phyloP scores from a whole-genome alignment of 2,329 filamentous ascomycete species.

The Periconia macrospinosa region DNA sequence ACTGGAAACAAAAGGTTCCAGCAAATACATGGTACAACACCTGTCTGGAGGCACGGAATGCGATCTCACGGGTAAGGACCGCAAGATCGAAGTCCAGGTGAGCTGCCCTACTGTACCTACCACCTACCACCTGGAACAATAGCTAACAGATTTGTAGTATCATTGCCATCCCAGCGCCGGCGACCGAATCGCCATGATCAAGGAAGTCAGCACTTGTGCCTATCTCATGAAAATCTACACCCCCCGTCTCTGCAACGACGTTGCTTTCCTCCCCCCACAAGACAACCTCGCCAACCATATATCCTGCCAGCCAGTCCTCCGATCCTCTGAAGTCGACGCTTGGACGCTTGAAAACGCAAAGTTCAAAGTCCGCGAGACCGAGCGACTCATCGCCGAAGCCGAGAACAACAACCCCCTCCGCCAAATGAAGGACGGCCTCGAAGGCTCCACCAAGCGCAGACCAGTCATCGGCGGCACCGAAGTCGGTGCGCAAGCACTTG shows the following conservation, averaged over 20 bases:
- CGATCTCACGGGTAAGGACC: constrained; percentile 78
- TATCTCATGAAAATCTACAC: constrained; percentile 95
- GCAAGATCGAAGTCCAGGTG: constrained; percentile 80
- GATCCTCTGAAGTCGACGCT: constrained; percentile 55
- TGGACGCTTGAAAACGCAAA: constrained; percentile 44
- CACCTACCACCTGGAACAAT: constrained; percentile 5
- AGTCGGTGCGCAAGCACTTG: constrained; percentile 59
- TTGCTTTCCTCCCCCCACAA: constrained; percentile 80
- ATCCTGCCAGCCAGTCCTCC: constrained; percentile 71
- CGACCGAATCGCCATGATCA: constrained; percentile 87
- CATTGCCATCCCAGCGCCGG: constrained; percentile 75
- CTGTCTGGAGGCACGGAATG: constrained; percentile 79
- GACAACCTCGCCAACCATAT: constrained; percentile 77
- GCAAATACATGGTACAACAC: constrained; percentile 82
- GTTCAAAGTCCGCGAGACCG: constrained; percentile 29
- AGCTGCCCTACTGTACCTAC: constrained; percentile 1
- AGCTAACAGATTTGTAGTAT: constrained; percentile 48
- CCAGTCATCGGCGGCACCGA: constrained; percentile 60
- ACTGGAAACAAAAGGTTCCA: constrained; percentile 79
- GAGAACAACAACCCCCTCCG: constrained; percentile 36
- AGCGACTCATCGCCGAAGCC: constrained; percentile 26
- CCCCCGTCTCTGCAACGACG: constrained; percentile 81
- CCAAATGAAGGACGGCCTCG: constrained; percentile 30
- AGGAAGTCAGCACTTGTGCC: constrained; percentile 86
- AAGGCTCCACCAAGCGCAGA: constrained; percentile 39